Evolutionary conservation across 768 basidiomycete genomes (phyloP), one percentile per base, ranked within the genome.

Genomic region (Pisolithus sp.): DNA sequence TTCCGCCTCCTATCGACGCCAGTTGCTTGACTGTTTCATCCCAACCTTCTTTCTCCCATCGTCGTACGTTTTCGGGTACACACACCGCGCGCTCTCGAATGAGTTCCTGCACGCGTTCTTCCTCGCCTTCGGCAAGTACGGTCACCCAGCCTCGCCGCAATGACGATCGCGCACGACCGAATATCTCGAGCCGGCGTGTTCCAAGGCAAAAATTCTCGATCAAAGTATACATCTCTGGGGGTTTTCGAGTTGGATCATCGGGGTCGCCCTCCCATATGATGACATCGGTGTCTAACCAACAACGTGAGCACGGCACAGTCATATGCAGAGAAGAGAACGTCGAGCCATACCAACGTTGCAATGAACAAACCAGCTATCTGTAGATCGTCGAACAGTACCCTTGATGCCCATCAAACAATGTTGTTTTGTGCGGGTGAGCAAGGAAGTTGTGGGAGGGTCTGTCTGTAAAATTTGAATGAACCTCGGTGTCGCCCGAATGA

Each of bases 201-300:
- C 94, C 95, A 46, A 96, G 84, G 64, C 94, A 98, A 66, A 99
- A 98, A 67, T 95, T 97, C 69, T 99, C 96, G 64, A 97, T 88
- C 39, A 99, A 79, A 5, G 86, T 85, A 71, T 97, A 94, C 76
- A 93, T 89, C 67, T 98, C 95, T 17, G 94, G 93, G 0, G 96
- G 95, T 69, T 92, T 92, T 41, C 83, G 80, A 2, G 81, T 84
- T 2, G 90, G 89, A 68, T 95, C 93, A 4, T 76, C 67, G 5
- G 83, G 73, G 59, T 94, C 91, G n/a, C 91, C 88, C 75, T 93
- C 90, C 93, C 94, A 96, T 18, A 97, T 85, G 52, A 95, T 85
- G 9, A 95, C 89, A 66, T 96, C 93, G 17, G 93, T 95, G 63
- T 95, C 93, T 92, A 54, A 39, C 30, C 28, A 26, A 46, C 53